These are phyloP conservation scores for Ceraceosorus bombacis DNA, from an alignment of 1,284 basidiomycete genomes.

Conservation along the genomic window DNA sequence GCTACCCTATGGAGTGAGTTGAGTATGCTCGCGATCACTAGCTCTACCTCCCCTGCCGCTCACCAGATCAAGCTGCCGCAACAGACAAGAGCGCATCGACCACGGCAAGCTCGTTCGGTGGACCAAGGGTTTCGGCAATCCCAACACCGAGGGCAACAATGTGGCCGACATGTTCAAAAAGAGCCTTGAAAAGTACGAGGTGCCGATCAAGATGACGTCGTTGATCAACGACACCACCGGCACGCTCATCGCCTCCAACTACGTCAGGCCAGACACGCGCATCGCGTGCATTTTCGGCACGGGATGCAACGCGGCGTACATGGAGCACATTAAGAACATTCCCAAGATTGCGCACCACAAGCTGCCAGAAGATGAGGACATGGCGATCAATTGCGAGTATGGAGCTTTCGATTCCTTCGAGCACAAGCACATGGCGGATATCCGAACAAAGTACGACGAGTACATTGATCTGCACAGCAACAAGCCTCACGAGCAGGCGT, in stretches of 20 bases:
- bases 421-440: conserved; percentile 73
- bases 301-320: conserved; percentile 85
- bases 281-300: conserved; percentile 97
- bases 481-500: conserved; percentile 91
- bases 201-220: conserved; percentile 45
- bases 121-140: conserved; percentile 95
- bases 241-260: conserved; percentile 91
- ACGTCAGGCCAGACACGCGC: conserved; percentile 80
- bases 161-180: conserved; percentile 85
- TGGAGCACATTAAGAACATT: conserved; percentile 69
- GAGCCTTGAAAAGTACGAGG: conserved; percentile 62
- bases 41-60: not conserved
- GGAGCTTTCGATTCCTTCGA: conserved; percentile 95
- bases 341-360: conserved; percentile 68
- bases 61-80: conserved; percentile 7
- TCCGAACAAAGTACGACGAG: conserved; percentile 82
- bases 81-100: conserved; percentile 74
- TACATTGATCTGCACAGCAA: conserved; percentile 88
- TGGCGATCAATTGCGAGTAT: conserved; percentile 97
- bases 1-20: conserved; percentile 43
- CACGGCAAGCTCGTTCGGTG: conserved; percentile 91
- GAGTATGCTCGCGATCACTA: not conserved
- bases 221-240: conserved; percentile 84
- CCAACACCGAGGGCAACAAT: conserved; percentile 84
- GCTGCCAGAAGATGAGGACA: conserved; percentile 62